Evolutionary conservation across 805 yeast species (phyloP).

Genomic region (Kuraishia piskuri): DNA sequence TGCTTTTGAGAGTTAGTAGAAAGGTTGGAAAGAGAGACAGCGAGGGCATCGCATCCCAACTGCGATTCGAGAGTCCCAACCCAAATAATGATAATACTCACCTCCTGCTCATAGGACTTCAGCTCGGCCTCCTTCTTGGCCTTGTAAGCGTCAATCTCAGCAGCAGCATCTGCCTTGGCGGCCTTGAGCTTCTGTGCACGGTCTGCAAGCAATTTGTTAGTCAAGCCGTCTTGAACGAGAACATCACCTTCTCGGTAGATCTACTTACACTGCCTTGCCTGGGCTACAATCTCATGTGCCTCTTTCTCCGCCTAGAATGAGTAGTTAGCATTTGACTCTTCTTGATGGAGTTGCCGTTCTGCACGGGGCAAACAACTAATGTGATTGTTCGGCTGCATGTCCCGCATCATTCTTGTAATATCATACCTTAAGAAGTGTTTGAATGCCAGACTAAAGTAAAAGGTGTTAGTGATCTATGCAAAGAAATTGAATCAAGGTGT

Average conservation of each 20-base stretch:
- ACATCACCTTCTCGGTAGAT: neutral
- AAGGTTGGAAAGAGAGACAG: too few relatives aligned
- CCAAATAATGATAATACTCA: conserved; percentile 18
- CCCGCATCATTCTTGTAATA: conserved; percentile 4
- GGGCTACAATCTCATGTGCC: conserved; percentile 92
- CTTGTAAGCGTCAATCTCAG: conserved; percentile 84
- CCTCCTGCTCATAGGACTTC: conserved; percentile 56
- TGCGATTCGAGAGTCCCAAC: too few relatives aligned
- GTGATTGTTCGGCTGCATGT: too few relatives aligned
- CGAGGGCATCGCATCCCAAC: too few relatives aligned
- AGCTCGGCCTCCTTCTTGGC: conserved; percentile 76
- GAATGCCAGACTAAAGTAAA: conserved; percentile 42
- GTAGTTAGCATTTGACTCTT: neutral
- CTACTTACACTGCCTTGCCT: conserved; percentile 76
- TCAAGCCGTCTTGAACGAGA: too few relatives aligned
- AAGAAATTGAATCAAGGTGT: too few relatives aligned
- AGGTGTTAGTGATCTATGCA: neutral
- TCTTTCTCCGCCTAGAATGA: conserved; percentile 74
- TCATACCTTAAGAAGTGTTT: conserved; percentile 55
- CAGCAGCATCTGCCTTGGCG: conserved; percentile 87
- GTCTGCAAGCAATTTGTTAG: conserved; percentile 25
- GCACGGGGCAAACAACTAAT: too few relatives aligned
- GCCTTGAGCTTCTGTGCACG: conserved; percentile 86
- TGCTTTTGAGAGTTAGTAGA: conserved; percentile 26
- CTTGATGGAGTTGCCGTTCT: neutral